Conservation (phyloP, 768 basidiomycete species). For the Mrakia blollopis region DNA sequence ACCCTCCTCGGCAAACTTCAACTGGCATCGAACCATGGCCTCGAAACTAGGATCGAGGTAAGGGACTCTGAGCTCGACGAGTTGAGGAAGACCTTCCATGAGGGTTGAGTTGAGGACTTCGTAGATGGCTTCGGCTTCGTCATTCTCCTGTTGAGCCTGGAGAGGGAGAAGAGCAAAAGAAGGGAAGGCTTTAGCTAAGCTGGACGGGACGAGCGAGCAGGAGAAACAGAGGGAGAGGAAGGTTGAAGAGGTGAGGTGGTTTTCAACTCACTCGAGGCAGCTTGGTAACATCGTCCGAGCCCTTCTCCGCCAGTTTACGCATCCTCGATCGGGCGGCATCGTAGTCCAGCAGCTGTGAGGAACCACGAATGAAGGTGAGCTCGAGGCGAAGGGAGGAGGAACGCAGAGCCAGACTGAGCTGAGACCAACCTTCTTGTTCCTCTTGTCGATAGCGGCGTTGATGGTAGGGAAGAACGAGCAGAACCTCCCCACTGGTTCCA, state of each 20-base stretch:
- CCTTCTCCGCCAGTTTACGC: constrained; percentile 85
- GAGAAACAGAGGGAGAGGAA: neutral
- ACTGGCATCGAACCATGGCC: constrained; percentile 91
- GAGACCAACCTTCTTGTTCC: constrained; percentile 81
- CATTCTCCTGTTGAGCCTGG: constrained; percentile 90
- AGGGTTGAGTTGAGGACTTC: constrained; percentile 89
- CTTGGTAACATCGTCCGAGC: constrained; percentile 86
- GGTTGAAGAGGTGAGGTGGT: neutral
- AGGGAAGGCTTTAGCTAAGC: neutral
- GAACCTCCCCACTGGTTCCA: constrained; percentile 95
- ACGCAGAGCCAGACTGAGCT: constrained; percentile 13
- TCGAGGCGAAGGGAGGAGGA: neutral
- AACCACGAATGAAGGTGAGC: neutral
- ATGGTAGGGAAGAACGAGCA: constrained; percentile 89
- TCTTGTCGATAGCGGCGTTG: constrained; percentile 87
- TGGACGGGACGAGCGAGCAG: neutral
- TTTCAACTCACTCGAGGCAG: constrained; percentile 66
- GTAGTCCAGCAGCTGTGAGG: constrained; percentile 78
- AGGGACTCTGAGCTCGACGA: constrained; percentile 90
- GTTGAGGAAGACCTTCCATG: constrained; percentile 79
- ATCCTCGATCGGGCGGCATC: constrained; percentile 85
- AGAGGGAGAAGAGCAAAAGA: neutral
- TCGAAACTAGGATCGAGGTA: constrained; percentile 99
- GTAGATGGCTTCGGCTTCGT: constrained; percentile 90
- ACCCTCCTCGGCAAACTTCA: constrained; percentile 95